These are phyloP conservation scores for Narthecium ossifragum DNA, from an alignment of 106 monocot species.

Conservation along the genomic window DNA sequence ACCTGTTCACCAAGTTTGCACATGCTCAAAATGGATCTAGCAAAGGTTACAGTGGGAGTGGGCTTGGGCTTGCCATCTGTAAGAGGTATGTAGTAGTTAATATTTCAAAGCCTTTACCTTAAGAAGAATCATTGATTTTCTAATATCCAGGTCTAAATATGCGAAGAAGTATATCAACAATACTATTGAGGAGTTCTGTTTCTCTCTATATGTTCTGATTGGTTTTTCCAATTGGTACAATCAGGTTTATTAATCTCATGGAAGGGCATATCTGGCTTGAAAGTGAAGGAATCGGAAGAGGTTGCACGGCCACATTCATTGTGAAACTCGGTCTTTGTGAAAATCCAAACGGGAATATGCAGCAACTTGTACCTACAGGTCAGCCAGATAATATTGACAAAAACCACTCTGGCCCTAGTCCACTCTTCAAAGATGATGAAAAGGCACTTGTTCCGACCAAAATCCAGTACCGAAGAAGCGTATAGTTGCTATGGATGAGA, in stretches of 20 bases:
- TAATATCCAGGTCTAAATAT: no score
- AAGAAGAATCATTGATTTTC: no score
- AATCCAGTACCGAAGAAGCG: slow-evolving; percentile 5
- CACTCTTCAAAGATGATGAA: slow-evolving; percentile 11
- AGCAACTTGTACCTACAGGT: slow-evolving; percentile 24
- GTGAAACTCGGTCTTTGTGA: slow-evolving; percentile 67
- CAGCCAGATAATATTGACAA: slow-evolving; percentile 10
- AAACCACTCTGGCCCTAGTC: slow-evolving; percentile 13
- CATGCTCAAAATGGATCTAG: slow-evolving; percentile 40
- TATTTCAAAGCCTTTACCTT: no score
- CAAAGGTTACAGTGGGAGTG: slow-evolving; percentile 47
- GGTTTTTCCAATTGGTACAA: not conserved
- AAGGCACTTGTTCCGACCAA: slow-evolving; percentile 1
- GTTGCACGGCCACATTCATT: slow-evolving; percentile 69
- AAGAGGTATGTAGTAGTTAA: slow-evolving; percentile 83
- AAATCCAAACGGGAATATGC: slow-evolving; percentile 24
- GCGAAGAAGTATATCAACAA: no score
- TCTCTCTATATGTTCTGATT: no score
- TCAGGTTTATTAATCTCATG: slow-evolving; percentile 84
- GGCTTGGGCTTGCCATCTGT: slow-evolving; percentile 90
- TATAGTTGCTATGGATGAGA: not conserved
- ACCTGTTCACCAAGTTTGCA: slow-evolving; percentile 76
- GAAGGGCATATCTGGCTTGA: slow-evolving; percentile 89
- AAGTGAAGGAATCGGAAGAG: slow-evolving; percentile 84
- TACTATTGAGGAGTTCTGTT: no score